phyloP scores from a whole-genome alignment of 495 filamentous ascomycete species.

The Xylaria longipes region DNA sequence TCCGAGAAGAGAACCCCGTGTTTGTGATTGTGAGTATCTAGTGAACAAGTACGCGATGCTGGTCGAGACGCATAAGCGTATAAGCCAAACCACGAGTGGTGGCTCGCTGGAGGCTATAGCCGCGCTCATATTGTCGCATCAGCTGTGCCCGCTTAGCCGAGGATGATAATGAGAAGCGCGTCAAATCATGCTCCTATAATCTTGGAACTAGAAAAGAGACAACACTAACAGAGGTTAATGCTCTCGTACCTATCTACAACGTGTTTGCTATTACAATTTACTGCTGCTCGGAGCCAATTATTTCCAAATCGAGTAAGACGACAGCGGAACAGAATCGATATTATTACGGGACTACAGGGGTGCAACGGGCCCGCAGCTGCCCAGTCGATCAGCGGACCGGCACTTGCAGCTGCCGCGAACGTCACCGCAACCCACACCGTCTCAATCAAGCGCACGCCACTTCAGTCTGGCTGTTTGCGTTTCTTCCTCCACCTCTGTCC shows the following conservation, averaged over 20 bases:
- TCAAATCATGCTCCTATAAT: background rate
- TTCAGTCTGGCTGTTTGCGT: background rate
- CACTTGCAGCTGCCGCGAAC: slow-evolving; percentile 7
- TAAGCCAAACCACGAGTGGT: slow-evolving; percentile 4
- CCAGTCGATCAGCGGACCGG: background rate
- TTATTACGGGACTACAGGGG: background rate
- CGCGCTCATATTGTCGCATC: slow-evolving; percentile 19
- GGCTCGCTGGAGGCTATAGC: background rate
- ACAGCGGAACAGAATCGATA: slow-evolving; percentile 10
- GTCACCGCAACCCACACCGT: slow-evolving; percentile 12
- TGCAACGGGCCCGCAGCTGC: background rate
- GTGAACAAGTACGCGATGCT: background rate
- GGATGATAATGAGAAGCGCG: background rate
- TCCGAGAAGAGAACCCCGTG: background rate
- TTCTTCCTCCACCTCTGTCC: slow-evolving; percentile 2
- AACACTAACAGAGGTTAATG: no score
- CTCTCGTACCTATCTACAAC: background rate
- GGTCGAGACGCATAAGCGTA: background rate
- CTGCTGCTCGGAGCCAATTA: background rate
- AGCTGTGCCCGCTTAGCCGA: background rate
- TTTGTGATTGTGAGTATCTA: background rate
- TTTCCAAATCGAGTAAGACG: slow-evolving; percentile 24
- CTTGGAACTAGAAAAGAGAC: background rate
- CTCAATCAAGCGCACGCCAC: background rate
- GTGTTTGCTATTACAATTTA: slow-evolving; percentile 9